A percentile compares a stretch with the other conserved stretches of the same genome.
These are phyloP conservation scores for Fusarium beomiforme DNA, from an alignment of 2,329 filamentous ascomycete species.

Conservation along the genomic window DNA sequence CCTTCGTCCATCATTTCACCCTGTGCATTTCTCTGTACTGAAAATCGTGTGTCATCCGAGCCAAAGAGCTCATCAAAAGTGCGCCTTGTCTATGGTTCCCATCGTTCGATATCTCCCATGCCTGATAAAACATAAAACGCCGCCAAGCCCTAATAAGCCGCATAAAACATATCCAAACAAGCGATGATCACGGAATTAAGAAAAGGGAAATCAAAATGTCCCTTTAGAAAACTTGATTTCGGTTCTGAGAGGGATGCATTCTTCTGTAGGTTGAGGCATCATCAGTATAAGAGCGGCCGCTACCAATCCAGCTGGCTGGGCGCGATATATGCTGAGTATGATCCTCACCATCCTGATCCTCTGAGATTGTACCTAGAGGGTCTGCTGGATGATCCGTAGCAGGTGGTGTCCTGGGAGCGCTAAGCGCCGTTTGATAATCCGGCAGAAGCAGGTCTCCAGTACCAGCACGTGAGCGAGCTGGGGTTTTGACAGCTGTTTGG, in stretches of 20 bases:
- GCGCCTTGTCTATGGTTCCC: constrained; percentile 37
- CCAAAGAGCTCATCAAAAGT: constrained; percentile 5
- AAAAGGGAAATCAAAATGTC: background rate
- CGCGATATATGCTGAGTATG: constrained; percentile 39
- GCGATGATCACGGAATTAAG: background rate
- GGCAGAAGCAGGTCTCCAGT: constrained; percentile 65
- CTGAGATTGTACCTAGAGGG: constrained; percentile 47
- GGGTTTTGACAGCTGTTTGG: constrained; percentile 75
- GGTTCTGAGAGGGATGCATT: constrained; percentile 30
- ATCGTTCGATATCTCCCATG: constrained; percentile 3
- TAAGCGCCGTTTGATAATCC: constrained; percentile 72
- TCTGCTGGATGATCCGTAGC: constrained; percentile 46
- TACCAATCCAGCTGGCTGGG: constrained; percentile 36
- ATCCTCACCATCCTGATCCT: constrained; percentile 43
- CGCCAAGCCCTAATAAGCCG: constrained; percentile 18
- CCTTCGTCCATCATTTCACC: constrained; percentile 9
- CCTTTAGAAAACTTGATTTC: constrained; percentile 32
- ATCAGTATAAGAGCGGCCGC: constrained; percentile 40
- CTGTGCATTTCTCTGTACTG: constrained; percentile 18
- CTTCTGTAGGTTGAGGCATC: constrained; percentile 37
- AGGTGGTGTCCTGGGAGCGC: constrained; percentile 60
- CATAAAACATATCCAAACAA: constrained; percentile 20
- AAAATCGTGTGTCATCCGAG: constrained; percentile 18
- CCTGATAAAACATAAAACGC: constrained; percentile 30
- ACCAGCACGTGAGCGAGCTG: constrained; percentile 63